Conservation (phyloP, 1,139 yeast species). For the Sugiyamaella grinbergsii region DNA sequence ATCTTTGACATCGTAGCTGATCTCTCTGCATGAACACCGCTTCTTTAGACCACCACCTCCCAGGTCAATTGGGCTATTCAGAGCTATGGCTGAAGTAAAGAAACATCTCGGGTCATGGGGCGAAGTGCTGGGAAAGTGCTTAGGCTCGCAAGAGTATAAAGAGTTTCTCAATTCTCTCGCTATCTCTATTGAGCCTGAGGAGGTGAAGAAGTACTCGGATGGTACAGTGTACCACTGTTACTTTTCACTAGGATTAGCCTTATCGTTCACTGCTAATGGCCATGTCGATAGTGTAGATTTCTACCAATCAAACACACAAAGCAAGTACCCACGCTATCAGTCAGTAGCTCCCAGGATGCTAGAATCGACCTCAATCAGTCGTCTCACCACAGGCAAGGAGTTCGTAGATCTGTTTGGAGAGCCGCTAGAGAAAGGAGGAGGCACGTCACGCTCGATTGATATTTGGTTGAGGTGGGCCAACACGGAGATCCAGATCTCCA, state of each 20-base stretch:
- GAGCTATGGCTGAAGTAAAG: background rate
- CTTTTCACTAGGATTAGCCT: conserved; percentile 32
- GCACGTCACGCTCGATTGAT: conserved; percentile 28
- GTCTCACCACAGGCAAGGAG: conserved; percentile 31
- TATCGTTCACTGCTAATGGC: conserved; percentile 24
- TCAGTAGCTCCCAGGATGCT: conserved; percentile 23
- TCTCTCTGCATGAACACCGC: no score
- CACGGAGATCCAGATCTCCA: conserved; percentile 33
- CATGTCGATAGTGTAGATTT: conserved; percentile 34
- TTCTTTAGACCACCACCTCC: no score
- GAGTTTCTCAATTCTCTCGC: background rate
- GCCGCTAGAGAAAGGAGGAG: conserved; percentile 38
- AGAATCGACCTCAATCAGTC: conserved; percentile 26
- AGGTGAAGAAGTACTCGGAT: conserved; percentile 26
- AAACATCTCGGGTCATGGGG: conserved; percentile 5
- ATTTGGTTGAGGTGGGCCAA: conserved; percentile 38
- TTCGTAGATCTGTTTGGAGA: conserved; percentile 36
- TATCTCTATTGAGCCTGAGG: conserved; percentile 11
- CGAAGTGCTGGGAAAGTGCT: background rate
- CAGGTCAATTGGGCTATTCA: background rate
- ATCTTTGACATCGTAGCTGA: no score
- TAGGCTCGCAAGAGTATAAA: conserved; percentile 1
- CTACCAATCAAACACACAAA: conserved; percentile 26
- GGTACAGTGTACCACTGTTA: conserved; percentile 33
- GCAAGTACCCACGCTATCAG: conserved; percentile 18